Conservation (phyloP, 2,329 filamentous ascomycete species). For the Cladosporium sp. region DNA sequence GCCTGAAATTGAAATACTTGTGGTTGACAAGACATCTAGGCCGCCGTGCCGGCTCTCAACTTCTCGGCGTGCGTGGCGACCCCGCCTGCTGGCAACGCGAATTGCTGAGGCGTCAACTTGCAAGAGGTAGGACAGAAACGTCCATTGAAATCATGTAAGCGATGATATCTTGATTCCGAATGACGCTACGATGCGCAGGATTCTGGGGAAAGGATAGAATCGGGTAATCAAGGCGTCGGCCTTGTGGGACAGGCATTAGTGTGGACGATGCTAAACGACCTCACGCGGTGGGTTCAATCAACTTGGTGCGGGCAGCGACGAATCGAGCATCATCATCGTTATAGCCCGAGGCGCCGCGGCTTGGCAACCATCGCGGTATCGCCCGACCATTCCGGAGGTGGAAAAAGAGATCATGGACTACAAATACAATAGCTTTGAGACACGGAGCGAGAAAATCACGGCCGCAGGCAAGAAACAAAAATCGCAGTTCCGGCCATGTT, state of each 20-base stretch:
- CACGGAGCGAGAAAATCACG: background rate
- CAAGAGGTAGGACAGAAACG: too few relatives aligned
- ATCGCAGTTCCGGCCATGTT: slow-evolving; percentile 5
- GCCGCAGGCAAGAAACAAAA: background rate
- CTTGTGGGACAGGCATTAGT: too few relatives aligned
- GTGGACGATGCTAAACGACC: too few relatives aligned
- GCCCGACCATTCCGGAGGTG: slow-evolving; percentile 12
- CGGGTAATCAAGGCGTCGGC: too few relatives aligned
- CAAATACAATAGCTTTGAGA: background rate
- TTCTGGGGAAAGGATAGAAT: too few relatives aligned
- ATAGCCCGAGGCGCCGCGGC: background rate
- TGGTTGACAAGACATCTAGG: background rate
- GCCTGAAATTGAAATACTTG: background rate
- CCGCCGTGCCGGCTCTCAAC: background rate
- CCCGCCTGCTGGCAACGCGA: background rate
- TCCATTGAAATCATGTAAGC: too few relatives aligned
- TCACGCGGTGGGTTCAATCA: too few relatives aligned
- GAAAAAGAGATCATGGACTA: background rate
- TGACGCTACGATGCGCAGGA: too few relatives aligned
- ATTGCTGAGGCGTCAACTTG: too few relatives aligned
- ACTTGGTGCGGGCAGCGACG: background rate
- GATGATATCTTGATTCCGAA: too few relatives aligned
- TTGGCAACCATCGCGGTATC: slow-evolving; percentile 11
- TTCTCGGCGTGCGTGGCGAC: background rate
- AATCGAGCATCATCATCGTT: background rate